Evolutionary conservation across 345 rosid genomes (phyloP), one percentile per base, ranked within the genome.

Genomic region (Ricinus communis): DNA sequence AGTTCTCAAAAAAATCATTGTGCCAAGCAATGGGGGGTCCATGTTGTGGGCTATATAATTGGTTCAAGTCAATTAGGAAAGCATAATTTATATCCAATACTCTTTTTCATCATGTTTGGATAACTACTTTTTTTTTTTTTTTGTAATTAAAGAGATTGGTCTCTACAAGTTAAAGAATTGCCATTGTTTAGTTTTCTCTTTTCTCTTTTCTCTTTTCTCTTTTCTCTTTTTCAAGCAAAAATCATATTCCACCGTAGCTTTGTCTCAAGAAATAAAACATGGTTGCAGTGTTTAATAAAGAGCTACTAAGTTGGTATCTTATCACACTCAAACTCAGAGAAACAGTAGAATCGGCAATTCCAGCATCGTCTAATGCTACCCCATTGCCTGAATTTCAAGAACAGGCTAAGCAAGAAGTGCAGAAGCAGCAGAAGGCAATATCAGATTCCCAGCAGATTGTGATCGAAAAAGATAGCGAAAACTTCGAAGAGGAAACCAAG

Each of bases 251-350:
- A 16, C 70, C 62, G 36, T 21, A 38, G 11, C 21, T 52, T 30
- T 62, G 47, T 24, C 19, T 60, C 66, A 36, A n/a, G 5, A 46
- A 71, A 4, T 56, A 68, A 45, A 70, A 64, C 66, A 89, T 87
- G 90, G 91, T 87, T 27, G 90, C 90, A 11, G 87, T 89, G 22
- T 89, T 78, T 86, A 89, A 86, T 83, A 84, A 80, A 64, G 91
- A 87, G 60, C 85, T 87, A 24, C 61, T 89, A 72, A 87, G 91
- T 71, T 87, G 95, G 95, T 89, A 89, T 53, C 85, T 89, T 25
- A 86, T 89, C 71, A 89, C 90, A 5, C 78, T 87, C 65, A 89
- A 87, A 77, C 85, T 89, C 73, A 76, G 87, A 65, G 90, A 89
- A 73, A 86, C 91, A 5, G 75, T 89, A 33, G 88, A 85, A 82